Base-by-base conservation (phyloP, 345 rosid species). In the Ailanthus altissimus region DNA sequence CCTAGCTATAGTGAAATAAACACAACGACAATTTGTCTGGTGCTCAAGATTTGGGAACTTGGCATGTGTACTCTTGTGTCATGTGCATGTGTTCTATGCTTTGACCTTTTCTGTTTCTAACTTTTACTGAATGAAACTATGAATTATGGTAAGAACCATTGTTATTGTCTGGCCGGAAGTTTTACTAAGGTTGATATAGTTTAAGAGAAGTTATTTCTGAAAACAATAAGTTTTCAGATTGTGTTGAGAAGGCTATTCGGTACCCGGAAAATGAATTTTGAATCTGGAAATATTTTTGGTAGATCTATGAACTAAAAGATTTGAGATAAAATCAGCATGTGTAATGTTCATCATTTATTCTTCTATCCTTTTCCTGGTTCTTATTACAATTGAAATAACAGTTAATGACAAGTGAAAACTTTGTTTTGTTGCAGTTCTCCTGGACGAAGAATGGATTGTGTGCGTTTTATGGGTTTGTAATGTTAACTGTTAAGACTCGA, bases 391-490 rank as follows among this genome's bases (percentile, higher is more conserved):
- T 9, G 21, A 14, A 16, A 50, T 18, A 28, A 15, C 50, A 32
- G 73, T 18, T 26, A 3, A 4, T 51, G 23, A 18, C 43, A 13
- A 57, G 9, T 26, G 67, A 73, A 18, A 58, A 58, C 28, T 45
- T 49, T 28, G 53, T 59, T 32, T 49, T n/a, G 6, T 50, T 36
- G 40, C 62, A 74, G 77, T 47, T 74, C 26, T 63, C 8, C 32
- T 62, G 21, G 68, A 46, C 26, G 21, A 36, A 62, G 23, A 60
- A 36, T 47, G 68, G 62, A 8, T 69, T 47, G 16, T 38, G 43
- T n/a, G 36, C 56, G 38, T 40, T 25, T 54, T 20, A 26, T 7
- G n/a, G 47, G 28, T 28, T 45, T 60, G 32, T 46, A 10, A 10
- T 73, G 15, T 73, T 10, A 46, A 60, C n/a, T n/a, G n/a, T n/a